phyloP scores from a whole-genome alignment of 805 yeast genomes.

The Ogataea methylovora region DNA sequence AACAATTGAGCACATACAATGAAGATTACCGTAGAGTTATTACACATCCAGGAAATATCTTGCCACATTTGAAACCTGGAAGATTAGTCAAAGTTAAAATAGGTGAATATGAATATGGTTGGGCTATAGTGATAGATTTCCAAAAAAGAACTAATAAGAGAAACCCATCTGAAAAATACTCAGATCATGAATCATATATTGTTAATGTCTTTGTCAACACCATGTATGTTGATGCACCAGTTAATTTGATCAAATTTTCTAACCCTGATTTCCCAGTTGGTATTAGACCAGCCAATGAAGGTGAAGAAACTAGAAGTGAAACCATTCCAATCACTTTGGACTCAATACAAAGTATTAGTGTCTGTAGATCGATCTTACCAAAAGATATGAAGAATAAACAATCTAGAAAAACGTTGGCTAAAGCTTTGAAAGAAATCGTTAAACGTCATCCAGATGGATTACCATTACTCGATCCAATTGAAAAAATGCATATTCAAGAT shows the following conservation, averaged over 20 bases:
- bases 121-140: constrained; percentile 85
- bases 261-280: constrained; percentile 82
- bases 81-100: constrained; percentile 68
- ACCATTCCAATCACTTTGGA: constrained; percentile 79
- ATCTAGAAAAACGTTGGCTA: constrained; percentile 55
- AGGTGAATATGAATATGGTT: constrained; percentile 55
- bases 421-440: constrained; percentile 72
- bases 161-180: constrained; percentile 45
- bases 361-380: constrained; percentile 76
- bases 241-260: constrained; percentile 67
- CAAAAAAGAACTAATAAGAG: constrained; percentile 48
- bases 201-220: constrained; percentile 77
- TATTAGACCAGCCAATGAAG: constrained; percentile 71
- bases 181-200: constrained; percentile 86
- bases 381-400: constrained; percentile 53
- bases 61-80: constrained; percentile 85
- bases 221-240: constrained; percentile 79
- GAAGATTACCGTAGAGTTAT: constrained; percentile 74
- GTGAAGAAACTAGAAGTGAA: constrained; percentile 66
- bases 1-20: constrained; percentile 63
- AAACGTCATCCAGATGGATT: constrained; percentile 85
- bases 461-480: constrained; percentile 86
- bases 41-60: constrained; percentile 83
- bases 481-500: constrained; percentile 78
- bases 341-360: constrained; percentile 69